Base-by-base conservation (phyloP, 1,284 basidiomycete genomes). In the Leccinum variabile region DNA sequence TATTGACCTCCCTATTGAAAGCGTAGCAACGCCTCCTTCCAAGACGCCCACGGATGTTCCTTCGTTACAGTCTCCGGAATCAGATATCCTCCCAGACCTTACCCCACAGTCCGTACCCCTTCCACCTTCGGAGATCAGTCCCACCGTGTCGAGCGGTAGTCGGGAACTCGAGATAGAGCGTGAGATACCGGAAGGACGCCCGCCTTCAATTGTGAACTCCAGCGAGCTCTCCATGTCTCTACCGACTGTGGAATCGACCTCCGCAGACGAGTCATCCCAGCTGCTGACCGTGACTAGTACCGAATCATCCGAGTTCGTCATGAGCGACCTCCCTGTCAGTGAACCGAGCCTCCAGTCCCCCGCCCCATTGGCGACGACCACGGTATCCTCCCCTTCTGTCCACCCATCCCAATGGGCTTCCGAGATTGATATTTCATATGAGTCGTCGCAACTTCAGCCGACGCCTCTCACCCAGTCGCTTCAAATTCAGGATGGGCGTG, bases 351-450 rank as follows among this genome's bases (percentile, higher is more conserved):
- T 70, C n/a, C 37, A 28, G 25, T 65, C 66, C 6, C 73, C 71
- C 1, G 62, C 16, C 3, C 68, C 72, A 28, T 63, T 30, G 30
- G 8, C 72, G 60, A 68, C 65, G 16, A 73, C 63, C 33, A 66
- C 72, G 6, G 69, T 67, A 28, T 63, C 73, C 2, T 78, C 76
- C 28, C 76, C 78, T 22, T 77, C 78, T 10, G 65, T 83, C 55
- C 77, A 75, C 13, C 77, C 76, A 78, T 41, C 39, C 39, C 39
- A 41, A n/a, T 89, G 87, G 87, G 83, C 81, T 9, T 75, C 80
- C 3, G 84, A 86, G 67, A 85, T 84, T 0, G 84, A 90, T 63
- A 67, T 78, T 9, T 88, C 89, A 0, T 92, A 88, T 65, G 89
- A 91, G 39, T 89, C 89, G 0, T 87, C 87, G 0, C 75, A 88